Conservation (phyloP, 2,329 filamentous ascomycete genomes). For the Colletotrichum sp. region DNA sequence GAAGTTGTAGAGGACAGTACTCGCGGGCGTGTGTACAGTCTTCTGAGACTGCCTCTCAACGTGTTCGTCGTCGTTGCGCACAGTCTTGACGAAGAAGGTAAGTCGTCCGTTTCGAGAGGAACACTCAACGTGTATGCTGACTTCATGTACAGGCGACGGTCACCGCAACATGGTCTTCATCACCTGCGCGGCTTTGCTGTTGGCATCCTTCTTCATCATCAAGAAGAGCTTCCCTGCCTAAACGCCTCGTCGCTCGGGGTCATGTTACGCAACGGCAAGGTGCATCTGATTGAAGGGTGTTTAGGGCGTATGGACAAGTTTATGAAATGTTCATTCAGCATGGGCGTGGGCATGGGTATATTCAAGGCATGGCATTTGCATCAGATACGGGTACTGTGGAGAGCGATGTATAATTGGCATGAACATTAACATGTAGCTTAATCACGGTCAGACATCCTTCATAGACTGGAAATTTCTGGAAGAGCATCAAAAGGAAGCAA, state of each 20-base stretch:
- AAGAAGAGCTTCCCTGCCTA: slow-evolving; percentile 19
- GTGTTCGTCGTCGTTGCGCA: slow-evolving; percentile 56
- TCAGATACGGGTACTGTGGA: not conserved
- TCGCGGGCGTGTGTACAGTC: slow-evolving; percentile 59
- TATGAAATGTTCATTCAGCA: not conserved
- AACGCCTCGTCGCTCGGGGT: not conserved
- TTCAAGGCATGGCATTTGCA: not conserved
- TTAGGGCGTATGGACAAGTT: not conserved
- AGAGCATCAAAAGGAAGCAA: not conserved
- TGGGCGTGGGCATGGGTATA: not conserved
- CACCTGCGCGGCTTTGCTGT: slow-evolving; percentile 20
- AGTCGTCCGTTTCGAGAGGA: not conserved
- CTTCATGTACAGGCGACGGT: slow-evolving; percentile 25
- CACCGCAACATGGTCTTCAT: slow-evolving; percentile 34
- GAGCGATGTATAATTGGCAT: not conserved
- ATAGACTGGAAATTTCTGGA: slow-evolving; percentile 9
- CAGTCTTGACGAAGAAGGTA: slow-evolving; percentile 48
- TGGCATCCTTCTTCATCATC: slow-evolving; percentile 24
- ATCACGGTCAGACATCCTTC: not conserved
- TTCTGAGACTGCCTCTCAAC: slow-evolving; percentile 63
- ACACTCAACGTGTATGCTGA: not conserved
- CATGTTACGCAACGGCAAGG: not conserved
- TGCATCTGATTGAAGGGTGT: not conserved
- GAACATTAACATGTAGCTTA: not conserved
- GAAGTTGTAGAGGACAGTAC: slow-evolving; percentile 57